Evolutionary conservation across 2,329 filamentous ascomycete genomes (phyloP), one percentile per base, ranked within the genome.

Genomic region (Lasiodiplodia sp.): DNA sequence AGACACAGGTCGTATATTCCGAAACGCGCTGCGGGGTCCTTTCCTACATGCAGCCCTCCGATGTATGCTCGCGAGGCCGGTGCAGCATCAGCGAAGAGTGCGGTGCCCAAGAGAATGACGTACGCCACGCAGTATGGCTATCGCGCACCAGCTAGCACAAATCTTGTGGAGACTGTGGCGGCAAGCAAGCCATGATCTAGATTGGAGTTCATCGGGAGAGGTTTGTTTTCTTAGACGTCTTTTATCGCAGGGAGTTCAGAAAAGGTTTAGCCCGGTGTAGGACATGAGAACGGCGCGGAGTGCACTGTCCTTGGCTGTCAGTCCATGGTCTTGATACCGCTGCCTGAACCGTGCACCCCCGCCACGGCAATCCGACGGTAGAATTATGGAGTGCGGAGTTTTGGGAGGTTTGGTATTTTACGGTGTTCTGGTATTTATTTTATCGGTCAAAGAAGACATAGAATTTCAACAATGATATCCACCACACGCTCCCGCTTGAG

Each of bases 281-380:
- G 21, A 7, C 23, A 12, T 40, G 62, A 34, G 21, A n/a, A n/a
- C 8, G 51, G 3, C n/a, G 57, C 11, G 57, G 57, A 25, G 40
- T 62, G 38, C 57, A 49, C 14, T 4, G 57, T 38, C 56, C 37
- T 52, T 34, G 37, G 31, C n/a, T 25, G 44, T 38, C 25, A 28
- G n/a, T 18, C 34, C 25, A 28, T 21, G 37, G 40, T 63, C 40
- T 28, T 31, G 47, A 64, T 21, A 40, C 60, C 60, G 31, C 60
- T 21, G 60, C 60, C 60, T 64, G 60, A 47, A 47, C 60, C 60
- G 47, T 64, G 60, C 60, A 49, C 60, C 28, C 60, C 47, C 60
- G 60, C 60, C 21, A 64, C 51, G 47, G 60, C 47, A 14, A 8
- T 18, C 14, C 23, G 14, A 37, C 31, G 60, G 31, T 31, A 64